Evolutionary conservation across 148 eudicot genomes (phyloP), one percentile per base, ranked within the genome.

Genomic region (Silene latifolia): DNA sequence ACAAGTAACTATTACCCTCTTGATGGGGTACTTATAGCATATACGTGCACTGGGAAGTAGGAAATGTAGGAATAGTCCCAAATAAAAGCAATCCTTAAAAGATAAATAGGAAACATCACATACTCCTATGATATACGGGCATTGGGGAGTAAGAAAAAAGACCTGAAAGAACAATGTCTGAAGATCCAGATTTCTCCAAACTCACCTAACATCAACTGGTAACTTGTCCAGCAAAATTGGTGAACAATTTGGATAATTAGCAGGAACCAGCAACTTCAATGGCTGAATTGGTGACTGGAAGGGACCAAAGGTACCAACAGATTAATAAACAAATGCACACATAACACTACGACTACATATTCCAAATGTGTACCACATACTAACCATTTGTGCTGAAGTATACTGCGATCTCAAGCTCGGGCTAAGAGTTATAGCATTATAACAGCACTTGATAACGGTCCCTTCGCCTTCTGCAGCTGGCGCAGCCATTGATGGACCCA

Each of bases 281-380:
- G 97, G 98, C 83, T 94, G 97, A 79, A 94, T 94, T 29, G 89
- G 96, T 32, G 93, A 90, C 98, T 94, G 96, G 81, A 70, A 72
- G 72, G 27, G 71, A 72, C 73, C 14, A 11, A 70, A 72, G 72
- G 27, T 71, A 72, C 73, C 14, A 11, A 42, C 42, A 32, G 44
- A 64, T 59, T 76, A 73, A 51, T 9, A 74, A 42, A 18, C 35
- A 17, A 72, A 62, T 23, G 32, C 42, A 18, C 72, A 39, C 20
- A 74, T 17, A 29, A 48, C 15, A 17, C 56, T 9, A 56, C 27
- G 39, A 39, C 72, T 23, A 70, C 18, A 24, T 8, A 65, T 14
- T 48, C 29, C 10, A 29, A 78, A 25, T n/a, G 18, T 6, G 72
- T 11, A 10, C 48, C 57, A 69, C 73, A 74, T 20, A 74, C 93